Conservation (phyloP, 2,329 filamentous ascomycete genomes). For the Aspergillus transmontanensis region DNA sequence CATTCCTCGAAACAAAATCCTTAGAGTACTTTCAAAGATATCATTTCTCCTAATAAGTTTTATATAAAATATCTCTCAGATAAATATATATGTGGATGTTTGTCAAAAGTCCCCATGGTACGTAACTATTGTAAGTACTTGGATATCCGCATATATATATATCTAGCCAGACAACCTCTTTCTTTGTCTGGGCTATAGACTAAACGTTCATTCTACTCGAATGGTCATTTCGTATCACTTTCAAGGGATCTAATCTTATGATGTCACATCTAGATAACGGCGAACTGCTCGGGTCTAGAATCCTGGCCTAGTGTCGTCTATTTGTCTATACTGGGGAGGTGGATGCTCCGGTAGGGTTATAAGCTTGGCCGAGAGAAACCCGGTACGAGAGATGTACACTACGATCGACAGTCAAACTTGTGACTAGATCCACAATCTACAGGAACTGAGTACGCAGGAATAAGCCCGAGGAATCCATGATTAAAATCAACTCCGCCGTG, state of each 20-base stretch:
- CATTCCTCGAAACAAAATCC: not conserved
- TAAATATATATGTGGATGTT: not conserved
- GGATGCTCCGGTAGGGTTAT: not conserved
- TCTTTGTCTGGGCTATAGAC: not conserved
- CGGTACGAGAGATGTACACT: not conserved
- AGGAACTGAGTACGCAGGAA: not conserved
- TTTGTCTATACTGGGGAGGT: not conserved
- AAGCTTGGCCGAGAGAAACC: not conserved
- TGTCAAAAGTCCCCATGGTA: no score
- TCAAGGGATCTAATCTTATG: not conserved
- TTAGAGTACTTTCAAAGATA: not conserved
- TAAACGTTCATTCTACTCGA: not conserved
- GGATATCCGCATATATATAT: no score
- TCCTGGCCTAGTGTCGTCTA: not conserved
- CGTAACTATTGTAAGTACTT: no score
- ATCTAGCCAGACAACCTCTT: no score
- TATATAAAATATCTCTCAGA: not conserved
- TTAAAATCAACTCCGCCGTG: constrained; percentile 17
- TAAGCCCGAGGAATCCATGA: constrained; percentile 13
- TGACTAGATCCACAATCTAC: not conserved
- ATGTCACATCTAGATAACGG: not conserved
- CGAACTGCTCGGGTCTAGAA: not conserved
- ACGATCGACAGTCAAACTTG: not conserved
- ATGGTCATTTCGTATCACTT: no score
- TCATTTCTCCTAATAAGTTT: not conserved